Base-by-base conservation (phyloP, 1,284 basidiomycete genomes). In the Tilletia horrida region DNA sequence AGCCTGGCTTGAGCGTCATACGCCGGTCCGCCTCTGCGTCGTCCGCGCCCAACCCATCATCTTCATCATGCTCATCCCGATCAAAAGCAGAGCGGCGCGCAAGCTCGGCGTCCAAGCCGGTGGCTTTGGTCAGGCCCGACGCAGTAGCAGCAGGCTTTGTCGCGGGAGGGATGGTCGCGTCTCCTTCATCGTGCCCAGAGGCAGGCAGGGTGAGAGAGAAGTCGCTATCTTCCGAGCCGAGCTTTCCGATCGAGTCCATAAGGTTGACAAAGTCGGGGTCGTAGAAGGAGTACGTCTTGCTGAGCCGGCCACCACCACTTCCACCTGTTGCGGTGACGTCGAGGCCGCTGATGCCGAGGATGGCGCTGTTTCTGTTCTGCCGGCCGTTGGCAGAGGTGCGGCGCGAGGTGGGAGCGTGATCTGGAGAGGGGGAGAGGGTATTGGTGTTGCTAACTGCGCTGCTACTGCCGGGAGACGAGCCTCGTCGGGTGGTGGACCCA, bases 251-350 rank as follows among this genome's bases (percentile, higher is more conserved):
- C 13, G 80, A 77, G 59, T 83, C 81, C 57, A 84, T 76, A 50
- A 84, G 77, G 48, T 81, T 79, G 0, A 89, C 86, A 72, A 93
- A 91, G 81, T 93, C 91, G 1, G 87, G 85, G 48, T 88, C 86
- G 72, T 88, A 89, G 85, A 93, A 87, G 9, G 91, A 92, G 77
- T 91, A 89, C 27, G 90, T 87, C 52, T 73, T 72, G 40, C 73
- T 71, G 4, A 21, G 23, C 29, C 63, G 21, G 27, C n/a, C 25
- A 3, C n/a, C 64, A 3, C 14, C 11, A 25, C 44, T 7, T 18
- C 27, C 27, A 7, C 3, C 25, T 8, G 7, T 16, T 55, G 50
- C 50, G 3, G 21, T 27, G 50, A 40, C 35, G 35, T 40, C 11
- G 35, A 40, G 35, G 11, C 35, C 35, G 35, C 35, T 40, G 35